Evolutionary conservation across 352 stramenopile species (phyloP).

Genomic region (Halophytophthora polymorphica): DNA sequence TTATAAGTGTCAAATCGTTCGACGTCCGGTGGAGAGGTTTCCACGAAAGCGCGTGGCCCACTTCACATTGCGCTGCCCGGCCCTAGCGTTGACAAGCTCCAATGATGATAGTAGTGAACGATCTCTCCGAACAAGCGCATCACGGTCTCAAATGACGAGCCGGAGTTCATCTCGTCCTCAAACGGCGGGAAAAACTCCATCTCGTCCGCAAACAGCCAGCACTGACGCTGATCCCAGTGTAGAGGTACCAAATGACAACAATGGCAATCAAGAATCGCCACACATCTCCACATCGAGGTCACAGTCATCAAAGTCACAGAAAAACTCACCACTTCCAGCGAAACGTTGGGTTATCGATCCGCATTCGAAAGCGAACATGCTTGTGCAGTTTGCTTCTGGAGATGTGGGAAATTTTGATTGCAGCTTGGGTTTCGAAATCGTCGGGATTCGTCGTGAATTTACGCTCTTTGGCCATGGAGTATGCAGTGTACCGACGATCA

Average conservation of each 20-base stretch:
- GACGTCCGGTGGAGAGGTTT: conserved; percentile 58
- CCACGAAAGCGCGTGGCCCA: conserved; percentile 48
- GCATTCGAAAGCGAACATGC: conserved; percentile 51
- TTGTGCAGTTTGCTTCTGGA: conserved; percentile 77
- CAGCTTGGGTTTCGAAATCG: conserved; percentile 89
- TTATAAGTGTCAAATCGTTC: conserved; percentile 79
- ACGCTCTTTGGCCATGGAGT: conserved; percentile 76
- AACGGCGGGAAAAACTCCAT: conserved; percentile 16
- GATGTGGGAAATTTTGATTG: conserved; percentile 82
- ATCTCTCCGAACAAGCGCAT: conserved; percentile 10
- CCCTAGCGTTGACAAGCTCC: conserved; percentile 6
- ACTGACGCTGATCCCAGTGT: not conserved
- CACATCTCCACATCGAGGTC: conserved; percentile 1
- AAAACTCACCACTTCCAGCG: not conserved
- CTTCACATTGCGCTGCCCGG: conserved; percentile 34
- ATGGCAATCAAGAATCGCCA: conserved; percentile 5
- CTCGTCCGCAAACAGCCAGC: conserved; percentile 1
- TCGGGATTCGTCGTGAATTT: conserved; percentile 82
- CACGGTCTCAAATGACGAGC: conserved; percentile 7
- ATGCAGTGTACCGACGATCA: conserved; percentile 90
- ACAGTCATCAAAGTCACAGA: conserved; percentile 2
- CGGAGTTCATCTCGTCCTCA: conserved; percentile 17
- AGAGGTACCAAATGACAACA: not conserved
- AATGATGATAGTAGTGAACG: conserved; percentile 19
- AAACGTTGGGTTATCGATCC: conserved; percentile 80